phyloP scores from a whole-genome alignment of 2,329 filamentous ascomycete species.

The Colletotrichum falcatum region DNA sequence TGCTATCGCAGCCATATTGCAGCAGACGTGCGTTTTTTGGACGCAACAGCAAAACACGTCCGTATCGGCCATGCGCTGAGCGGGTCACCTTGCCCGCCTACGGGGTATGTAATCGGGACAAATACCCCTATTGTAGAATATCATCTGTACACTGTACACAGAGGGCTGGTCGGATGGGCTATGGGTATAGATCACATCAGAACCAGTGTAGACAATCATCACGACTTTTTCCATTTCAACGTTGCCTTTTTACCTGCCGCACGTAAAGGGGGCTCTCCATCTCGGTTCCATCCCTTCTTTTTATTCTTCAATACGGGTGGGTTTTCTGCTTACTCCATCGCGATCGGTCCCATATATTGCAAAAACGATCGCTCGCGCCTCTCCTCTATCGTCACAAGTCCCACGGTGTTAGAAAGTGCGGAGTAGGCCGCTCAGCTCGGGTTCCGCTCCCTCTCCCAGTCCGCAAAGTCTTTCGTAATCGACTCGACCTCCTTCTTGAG shows the following conservation, averaged over 20 bases:
- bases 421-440: constrained; percentile 42
- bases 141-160: constrained; percentile 37
- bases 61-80: not conserved
- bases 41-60: not conserved
- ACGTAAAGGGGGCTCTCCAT: not conserved
- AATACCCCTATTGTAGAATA: constrained; percentile 38
- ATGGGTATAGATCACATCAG: constrained; percentile 26
- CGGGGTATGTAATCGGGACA: constrained; percentile 28
- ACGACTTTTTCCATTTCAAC: constrained; percentile 23
- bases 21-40: not conserved
- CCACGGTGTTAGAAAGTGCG: not conserved
- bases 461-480: constrained; percentile 67
- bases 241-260: not conserved
- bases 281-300: not conserved
- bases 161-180: constrained; percentile 23
- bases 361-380: constrained; percentile 22
- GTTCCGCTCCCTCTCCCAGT: constrained; percentile 65
- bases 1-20: not conserved
- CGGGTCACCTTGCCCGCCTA: constrained; percentile 2
- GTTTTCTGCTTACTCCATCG: not conserved
- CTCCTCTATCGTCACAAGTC: constrained; percentile 20
- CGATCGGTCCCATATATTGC: not conserved
- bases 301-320: not conserved
- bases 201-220: constrained; percentile 14
- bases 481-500: constrained; percentile 79